A percentile compares a stretch with the other conserved stretches of the same genome.
Conservation (phyloP, 2,329 filamentous ascomycete species). For the Penicillium janthinellum region DNA sequence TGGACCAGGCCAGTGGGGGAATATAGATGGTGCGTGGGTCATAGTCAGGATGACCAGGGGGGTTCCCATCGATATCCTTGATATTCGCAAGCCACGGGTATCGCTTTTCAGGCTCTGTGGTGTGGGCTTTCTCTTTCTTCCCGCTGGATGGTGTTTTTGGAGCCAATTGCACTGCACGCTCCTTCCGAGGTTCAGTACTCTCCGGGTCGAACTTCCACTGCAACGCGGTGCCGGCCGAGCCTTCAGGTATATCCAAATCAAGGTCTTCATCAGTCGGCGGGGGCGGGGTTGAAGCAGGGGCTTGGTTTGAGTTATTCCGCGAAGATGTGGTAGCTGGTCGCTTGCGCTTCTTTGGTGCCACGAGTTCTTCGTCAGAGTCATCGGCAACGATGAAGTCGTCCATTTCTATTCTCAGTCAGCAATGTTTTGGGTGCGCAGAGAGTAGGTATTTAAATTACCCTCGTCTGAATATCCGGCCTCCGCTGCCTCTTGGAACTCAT, state of each 20-base stretch:
- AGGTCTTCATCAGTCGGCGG: constrained; percentile 58
- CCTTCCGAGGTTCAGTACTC: constrained; percentile 54
- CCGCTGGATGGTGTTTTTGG: constrained; percentile 40
- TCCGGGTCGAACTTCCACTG: constrained; percentile 78
- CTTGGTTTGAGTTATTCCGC: constrained; percentile 39
- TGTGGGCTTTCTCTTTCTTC: constrained; percentile 68
- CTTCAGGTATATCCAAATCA: constrained; percentile 57
- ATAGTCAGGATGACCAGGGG: constrained; percentile 79
- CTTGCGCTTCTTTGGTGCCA: constrained; percentile 71
- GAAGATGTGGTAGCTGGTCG: constrained; percentile 54
- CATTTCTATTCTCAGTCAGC: constrained; percentile 60
- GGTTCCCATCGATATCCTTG: constrained; percentile 79
- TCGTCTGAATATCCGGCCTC: constrained; percentile 52
- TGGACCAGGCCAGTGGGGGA: constrained; percentile 74
- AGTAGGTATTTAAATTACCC: constrained; percentile 41
- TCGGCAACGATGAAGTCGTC: constrained; percentile 87
- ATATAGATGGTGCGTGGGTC: constrained; percentile 91
- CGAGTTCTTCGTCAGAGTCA: constrained; percentile 72
- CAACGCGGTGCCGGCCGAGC: constrained; percentile 68
- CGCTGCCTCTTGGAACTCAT: constrained; percentile 65
- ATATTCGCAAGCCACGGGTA: constrained; percentile 90
- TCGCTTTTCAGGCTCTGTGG: constrained; percentile 78
- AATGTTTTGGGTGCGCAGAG: not conserved
- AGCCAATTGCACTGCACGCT: constrained; percentile 44
- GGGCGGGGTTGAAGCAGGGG: constrained; percentile 49